Evolutionary conservation across 192 early-diverging fungal species (phyloP), one percentile per base, ranked within the genome.

Genomic region (Tieghemiomyces parasiticus): DNA sequence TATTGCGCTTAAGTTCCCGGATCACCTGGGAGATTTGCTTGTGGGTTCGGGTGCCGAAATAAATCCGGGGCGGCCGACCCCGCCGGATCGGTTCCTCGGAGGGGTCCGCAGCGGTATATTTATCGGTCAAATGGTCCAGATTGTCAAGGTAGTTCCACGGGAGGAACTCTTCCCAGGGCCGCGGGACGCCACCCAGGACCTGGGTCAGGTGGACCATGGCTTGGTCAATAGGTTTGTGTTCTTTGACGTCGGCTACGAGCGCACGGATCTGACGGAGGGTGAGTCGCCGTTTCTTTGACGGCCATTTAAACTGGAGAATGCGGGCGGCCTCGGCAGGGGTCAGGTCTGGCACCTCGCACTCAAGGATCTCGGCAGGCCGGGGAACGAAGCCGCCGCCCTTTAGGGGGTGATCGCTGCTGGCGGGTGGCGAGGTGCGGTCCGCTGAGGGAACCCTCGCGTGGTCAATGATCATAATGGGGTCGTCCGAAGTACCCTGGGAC

Each of bases 21-120:
- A 81, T 62, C 4, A 81, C 60, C 64, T 81, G 80, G 22, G 75
- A 60, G 6, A 81, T 67, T 50, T 81, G 80, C 67, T 73, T 78
- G 60, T 81, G 80, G 14, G 80, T 81, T 22, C 80, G 71, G 26
- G 75, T 71, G 0, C 76, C 75, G 70, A 72, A 72, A 63, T 76
- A 80, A 35, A 77, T 78, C 31, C 35, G 63, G 20, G 60, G 51
- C 26, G 53, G 24, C 49, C 3, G 24, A 47, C 20, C 20, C 1
- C 46, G 46, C 20, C 25, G 46, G 8, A 22, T 19, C 46, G 46
- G 25, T 47, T 22, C 19, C 19, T 19, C 20, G 20, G 19, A 47
- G 25, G 25, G 46, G 46, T 19, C 25, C 8, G 19, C 20, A 24
- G 19, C 19, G 3, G 25, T 1, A 8, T 6, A 22, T 24, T 3